A percentile compares a stretch with the other conserved stretches of the same genome.
Evolutionary conservation across 441 rosid species (phyloP).

Genomic region (Pelargonium australe): DNA sequence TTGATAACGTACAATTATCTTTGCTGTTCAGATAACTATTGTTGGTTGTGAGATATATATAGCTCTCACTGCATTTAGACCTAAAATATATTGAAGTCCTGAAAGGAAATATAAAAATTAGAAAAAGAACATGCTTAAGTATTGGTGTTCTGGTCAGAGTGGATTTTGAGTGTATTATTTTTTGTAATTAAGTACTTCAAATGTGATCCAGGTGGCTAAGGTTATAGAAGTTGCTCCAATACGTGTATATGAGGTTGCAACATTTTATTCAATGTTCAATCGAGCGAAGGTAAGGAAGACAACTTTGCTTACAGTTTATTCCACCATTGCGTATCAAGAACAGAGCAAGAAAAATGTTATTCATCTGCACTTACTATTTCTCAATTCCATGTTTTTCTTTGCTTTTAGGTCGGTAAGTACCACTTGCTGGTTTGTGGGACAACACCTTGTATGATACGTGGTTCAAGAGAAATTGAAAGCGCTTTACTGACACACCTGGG

Average conservation of each 20-base stretch:
- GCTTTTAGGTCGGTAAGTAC: conserved; percentile 84
- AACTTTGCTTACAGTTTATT: not conserved
- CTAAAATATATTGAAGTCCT: not conserved
- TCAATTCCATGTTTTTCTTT: conserved; percentile 16
- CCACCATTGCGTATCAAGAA: not conserved
- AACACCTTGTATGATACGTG: conserved; percentile 97
- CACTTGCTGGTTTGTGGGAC: conserved; percentile 98
- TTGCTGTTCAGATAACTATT: not conserved
- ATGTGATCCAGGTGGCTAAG: conserved; percentile 68
- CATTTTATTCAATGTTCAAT: conserved; percentile 99
- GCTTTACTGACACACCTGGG: conserved; percentile 87
- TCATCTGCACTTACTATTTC: conserved; percentile 12
- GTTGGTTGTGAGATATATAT: not conserved
- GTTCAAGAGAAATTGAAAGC: conserved; percentile 85
- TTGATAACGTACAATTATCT: not conserved
- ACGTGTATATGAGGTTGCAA: conserved; percentile 93
- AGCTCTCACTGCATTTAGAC: too few species aligned
- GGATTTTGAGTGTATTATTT: not conserved
- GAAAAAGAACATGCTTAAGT: not conserved
- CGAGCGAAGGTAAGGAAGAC: conserved; percentile 58
- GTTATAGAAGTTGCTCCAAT: conserved; percentile 88
- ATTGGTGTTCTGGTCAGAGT: not conserved
- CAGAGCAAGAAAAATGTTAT: not conserved
- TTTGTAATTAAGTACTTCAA: conserved; percentile 10
- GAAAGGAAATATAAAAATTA: not conserved